Percentiles rank a stretch among this genome's conserved stretches.
Evolutionary conservation across 2,329 filamentous ascomycete species (phyloP).

Genomic region (Arachnomyces sp.): DNA sequence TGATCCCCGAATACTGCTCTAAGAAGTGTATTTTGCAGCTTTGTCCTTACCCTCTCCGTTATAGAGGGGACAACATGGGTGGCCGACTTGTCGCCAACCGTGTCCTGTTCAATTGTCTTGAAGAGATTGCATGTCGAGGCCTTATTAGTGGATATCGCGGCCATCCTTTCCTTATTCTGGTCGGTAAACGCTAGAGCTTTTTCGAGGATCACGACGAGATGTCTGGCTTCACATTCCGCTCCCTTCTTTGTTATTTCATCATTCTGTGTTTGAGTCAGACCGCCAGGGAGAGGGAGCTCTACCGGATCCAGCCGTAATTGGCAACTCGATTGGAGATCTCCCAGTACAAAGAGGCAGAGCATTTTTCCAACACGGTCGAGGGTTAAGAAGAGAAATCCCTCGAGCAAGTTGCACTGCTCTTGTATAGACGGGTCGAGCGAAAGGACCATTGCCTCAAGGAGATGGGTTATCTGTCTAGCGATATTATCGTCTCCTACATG

Average conservation of each 20-base stretch:
- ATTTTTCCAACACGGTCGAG: constrained; percentile 34
- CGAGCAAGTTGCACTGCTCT: constrained; percentile 29
- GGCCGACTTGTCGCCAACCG: not conserved
- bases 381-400: constrained; percentile 34
- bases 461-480: constrained; percentile 15
- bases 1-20: constrained; percentile 34
- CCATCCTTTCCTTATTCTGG: not conserved
- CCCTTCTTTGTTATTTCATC: constrained; percentile 18
- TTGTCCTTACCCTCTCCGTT: constrained; percentile 17
- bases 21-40: constrained; percentile 35
- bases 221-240: constrained; percentile 26
- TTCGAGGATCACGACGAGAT: constrained; percentile 30
- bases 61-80: constrained; percentile 11
- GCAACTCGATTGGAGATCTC: constrained; percentile 22
- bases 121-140: no score
- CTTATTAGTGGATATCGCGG: no score
- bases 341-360: constrained; percentile 33
- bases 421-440: constrained; percentile 19
- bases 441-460: constrained; percentile 24
- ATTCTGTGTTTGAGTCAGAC: constrained; percentile 19
- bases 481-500: constrained; percentile 11
- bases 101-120: not conserved
- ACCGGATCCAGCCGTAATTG: constrained; percentile 16
- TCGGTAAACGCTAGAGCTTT: constrained; percentile 21
- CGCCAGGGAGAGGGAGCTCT: constrained; percentile 25